Evolutionary conservation across 2,329 filamentous ascomycete genomes (phyloP).

Genomic region (Colletotrichum viniferum): DNA sequence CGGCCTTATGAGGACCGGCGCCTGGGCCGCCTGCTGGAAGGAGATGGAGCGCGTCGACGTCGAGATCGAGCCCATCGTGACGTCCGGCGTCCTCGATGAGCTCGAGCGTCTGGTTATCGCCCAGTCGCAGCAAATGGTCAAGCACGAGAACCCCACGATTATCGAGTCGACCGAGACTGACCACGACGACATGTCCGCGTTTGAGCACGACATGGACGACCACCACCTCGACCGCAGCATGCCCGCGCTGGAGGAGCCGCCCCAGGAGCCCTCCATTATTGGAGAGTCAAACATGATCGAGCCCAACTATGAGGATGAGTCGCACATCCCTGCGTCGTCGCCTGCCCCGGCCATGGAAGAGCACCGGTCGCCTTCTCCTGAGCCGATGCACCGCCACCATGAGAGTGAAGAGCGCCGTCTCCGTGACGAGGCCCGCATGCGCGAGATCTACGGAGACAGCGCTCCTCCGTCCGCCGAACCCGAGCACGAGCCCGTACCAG

Average conservation of each 20-base stretch:
- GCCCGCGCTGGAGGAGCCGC: slow-evolving; percentile 1
- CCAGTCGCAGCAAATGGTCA: slow-evolving; percentile 40
- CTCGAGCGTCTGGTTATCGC: slow-evolving; percentile 60
- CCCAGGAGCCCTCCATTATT: neutral
- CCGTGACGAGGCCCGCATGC: slow-evolving; percentile 54
- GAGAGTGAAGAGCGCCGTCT: slow-evolving; percentile 38
- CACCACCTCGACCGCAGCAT: neutral
- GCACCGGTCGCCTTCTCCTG: neutral
- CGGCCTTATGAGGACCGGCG: slow-evolving; percentile 87
- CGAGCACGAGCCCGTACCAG: slow-evolving; percentile 14
- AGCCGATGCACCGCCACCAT: slow-evolving; percentile 22
- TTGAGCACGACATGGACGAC: neutral
- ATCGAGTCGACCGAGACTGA: slow-evolving; percentile 19
- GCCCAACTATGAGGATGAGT: slow-evolving; percentile 5
- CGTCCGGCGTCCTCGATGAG: slow-evolving; percentile 56
- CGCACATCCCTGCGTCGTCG: neutral
- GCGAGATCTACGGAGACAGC: slow-evolving; percentile 58
- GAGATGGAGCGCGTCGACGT: slow-evolving; percentile 99
- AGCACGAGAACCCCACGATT: slow-evolving; percentile 31
- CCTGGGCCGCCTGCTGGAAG: slow-evolving; percentile 92
- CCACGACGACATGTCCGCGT: slow-evolving; percentile 2
- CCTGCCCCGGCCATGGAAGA: neutral
- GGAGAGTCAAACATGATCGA: slow-evolving; percentile 15
- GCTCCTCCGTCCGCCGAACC: neutral
- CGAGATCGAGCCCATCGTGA: slow-evolving; percentile 80